A percentile compares a stretch with the other conserved stretches of the same genome.
phyloP scores from a whole-genome alignment of 306 rosid species.

The Begonia loranthoides region DNA sequence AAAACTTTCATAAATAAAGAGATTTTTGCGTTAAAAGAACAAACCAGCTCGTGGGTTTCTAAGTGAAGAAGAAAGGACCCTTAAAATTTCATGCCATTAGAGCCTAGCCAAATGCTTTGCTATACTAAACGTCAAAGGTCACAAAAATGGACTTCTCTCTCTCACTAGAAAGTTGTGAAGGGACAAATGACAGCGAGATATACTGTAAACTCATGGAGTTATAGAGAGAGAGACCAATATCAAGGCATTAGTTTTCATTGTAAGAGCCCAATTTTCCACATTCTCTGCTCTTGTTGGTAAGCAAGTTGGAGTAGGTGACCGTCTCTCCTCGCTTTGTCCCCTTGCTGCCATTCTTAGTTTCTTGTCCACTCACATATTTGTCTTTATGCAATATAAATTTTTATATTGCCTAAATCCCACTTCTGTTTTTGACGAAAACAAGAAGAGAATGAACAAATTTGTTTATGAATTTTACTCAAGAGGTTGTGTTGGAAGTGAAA shows the following conservation, averaged over 20 bases:
- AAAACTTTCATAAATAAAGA: constrained; percentile 34
- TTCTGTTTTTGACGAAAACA: too few relatives aligned
- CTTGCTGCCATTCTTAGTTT: constrained; percentile 12
- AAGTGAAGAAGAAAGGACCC: constrained; percentile 27
- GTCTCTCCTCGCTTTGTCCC: constrained; percentile 41
- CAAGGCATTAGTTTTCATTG: neutral
- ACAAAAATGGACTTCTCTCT: constrained; percentile 31
- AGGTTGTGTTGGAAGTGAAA: too few relatives aligned
- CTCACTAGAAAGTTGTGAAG: constrained; percentile 9
- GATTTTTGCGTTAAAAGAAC: constrained; percentile 50
- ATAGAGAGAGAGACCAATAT: constrained; percentile 1
- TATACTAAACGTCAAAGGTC: constrained; percentile 55
- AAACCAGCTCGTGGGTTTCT: constrained; percentile 24
- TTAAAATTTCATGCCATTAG: constrained; percentile 15
- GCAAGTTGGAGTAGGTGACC: constrained; percentile 70
- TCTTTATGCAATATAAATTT: constrained; percentile 3
- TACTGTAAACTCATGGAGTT: constrained; percentile 5
- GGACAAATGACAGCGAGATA: constrained; percentile 22
- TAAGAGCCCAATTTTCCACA: constrained; percentile 29
- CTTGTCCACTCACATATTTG: constrained; percentile 8
- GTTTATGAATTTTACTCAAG: too few relatives aligned
- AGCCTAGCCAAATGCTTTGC: constrained; percentile 10
- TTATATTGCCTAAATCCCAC: neutral
- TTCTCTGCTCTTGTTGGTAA: constrained; percentile 53
- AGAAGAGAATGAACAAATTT: too few relatives aligned